phyloP scores from a whole-genome alignment of 2,329 filamentous ascomycete genomes.

The Metarhizium sp. region DNA sequence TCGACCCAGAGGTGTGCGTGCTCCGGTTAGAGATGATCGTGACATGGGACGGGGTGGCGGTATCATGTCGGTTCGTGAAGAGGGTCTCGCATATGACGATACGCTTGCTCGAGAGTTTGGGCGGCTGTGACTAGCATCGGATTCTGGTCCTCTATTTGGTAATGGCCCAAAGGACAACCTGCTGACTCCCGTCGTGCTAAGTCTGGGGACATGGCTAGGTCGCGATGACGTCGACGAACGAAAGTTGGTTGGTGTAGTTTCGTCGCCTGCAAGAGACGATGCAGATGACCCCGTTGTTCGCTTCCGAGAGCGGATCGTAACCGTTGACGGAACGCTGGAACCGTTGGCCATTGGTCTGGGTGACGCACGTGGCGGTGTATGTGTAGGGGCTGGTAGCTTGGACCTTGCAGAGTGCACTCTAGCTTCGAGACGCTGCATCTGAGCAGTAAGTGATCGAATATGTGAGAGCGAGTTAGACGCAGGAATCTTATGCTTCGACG shows the following conservation, averaged over 20 bases:
- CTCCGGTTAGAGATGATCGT: conserved; percentile 49
- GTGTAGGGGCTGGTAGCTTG: conserved; percentile 74
- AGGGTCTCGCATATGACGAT: conserved; percentile 43
- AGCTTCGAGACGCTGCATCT: conserved; percentile 94
- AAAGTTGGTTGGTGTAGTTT: conserved; percentile 36
- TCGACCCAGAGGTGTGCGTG: conserved; percentile 58
- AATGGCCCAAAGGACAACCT: conserved; percentile 55
- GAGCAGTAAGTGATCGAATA: conserved; percentile 85
- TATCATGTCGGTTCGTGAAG: conserved; percentile 45
- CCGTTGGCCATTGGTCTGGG: conserved; percentile 40
- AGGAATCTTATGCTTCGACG: conserved; percentile 39
- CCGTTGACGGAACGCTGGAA: conserved; percentile 34
- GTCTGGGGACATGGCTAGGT: conserved; percentile 44
- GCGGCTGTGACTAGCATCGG: conserved; percentile 43
- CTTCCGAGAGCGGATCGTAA: conserved; percentile 61
- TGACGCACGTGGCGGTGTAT: conserved; percentile 72
- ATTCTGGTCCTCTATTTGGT: conserved; percentile 44
- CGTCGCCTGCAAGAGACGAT: conserved; percentile 41
- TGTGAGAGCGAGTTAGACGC: conserved; percentile 72
- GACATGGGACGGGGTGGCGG: conserved; percentile 52
- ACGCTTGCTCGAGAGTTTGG: conserved; percentile 66
- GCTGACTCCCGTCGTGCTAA: conserved; percentile 53
- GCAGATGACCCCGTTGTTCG: conserved; percentile 50
- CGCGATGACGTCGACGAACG: conserved; percentile 26
- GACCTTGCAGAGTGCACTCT: conserved; percentile 86